Conservation (phyloP, 306 rosid species). For the Phaseolus lunatus region DNA sequence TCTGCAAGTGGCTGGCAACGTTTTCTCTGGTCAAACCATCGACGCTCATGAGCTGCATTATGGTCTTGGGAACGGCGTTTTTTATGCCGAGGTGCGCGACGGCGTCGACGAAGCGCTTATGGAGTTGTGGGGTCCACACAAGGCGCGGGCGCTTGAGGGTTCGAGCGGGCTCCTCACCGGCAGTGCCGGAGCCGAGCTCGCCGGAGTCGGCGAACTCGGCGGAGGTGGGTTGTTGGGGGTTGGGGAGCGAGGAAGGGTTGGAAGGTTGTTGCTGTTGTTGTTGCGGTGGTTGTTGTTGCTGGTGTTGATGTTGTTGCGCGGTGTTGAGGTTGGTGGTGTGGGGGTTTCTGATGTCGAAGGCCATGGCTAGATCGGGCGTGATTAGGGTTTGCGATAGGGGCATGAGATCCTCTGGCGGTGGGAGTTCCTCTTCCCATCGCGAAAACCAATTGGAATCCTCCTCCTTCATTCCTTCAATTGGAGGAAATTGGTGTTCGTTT, state of each 20-base stretch:
- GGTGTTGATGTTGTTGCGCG: constrained; percentile 3
- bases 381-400: constrained; percentile 97
- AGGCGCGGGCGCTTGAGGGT: constrained; percentile 97
- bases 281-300: constrained; percentile 49
- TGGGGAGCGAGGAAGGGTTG: constrained; percentile 51
- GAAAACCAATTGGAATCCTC: constrained; percentile 93
- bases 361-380: constrained; percentile 92
- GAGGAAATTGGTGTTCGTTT: neutral
- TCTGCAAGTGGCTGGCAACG: constrained; percentile 95
- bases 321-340: constrained; percentile 47
- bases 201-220: constrained; percentile 85
- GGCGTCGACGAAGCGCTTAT: constrained; percentile 92
- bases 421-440: constrained; percentile 89
- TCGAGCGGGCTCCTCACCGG: constrained; percentile 88
- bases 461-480: constrained; percentile 67
- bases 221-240: constrained; percentile 63
- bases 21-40: constrained; percentile 96
- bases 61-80: constrained; percentile 97
- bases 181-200: constrained; percentile 84
- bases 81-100: constrained; percentile 95
- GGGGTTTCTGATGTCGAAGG: constrained; percentile 79
- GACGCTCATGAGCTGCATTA: constrained; percentile 99
- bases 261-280: constrained; percentile 32
- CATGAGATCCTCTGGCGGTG: constrained; percentile 82
- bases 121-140: constrained; percentile 98